Base-by-base conservation (phyloP, 2,329 filamentous ascomycete species). In the Colletotrichum sp. region DNA sequence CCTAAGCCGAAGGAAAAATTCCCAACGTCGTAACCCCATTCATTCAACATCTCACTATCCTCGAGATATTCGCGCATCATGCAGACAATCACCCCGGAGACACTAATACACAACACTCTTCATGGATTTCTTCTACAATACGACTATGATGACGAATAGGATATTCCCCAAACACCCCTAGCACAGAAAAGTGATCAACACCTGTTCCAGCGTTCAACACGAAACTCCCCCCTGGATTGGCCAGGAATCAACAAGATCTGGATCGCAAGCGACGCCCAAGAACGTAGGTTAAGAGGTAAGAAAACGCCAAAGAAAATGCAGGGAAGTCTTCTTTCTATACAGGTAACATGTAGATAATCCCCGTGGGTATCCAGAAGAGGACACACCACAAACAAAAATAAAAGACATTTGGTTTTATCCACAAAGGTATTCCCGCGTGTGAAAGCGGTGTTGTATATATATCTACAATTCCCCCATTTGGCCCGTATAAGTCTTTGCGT, bases 191-290 rank as follows among this genome's bases (percentile, higher is more conserved):
- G 70, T 74, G 74, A 60, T 74, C 74, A 58, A 73, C 70, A 74
- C 70, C 43, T 73, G 18, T 64, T 18, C 16, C 16, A 9, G 34
- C 34, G 27, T 43, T 12, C 25, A 15, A 22, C 16, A 25, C 25
- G 34, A 27, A 61, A 68, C 32, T 65, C 56, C 73, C 64, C 56
- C 74, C 64, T 48, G 70, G 70, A 34, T 69, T 52, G n/a, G 6
- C 32, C n/a, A 74, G 16, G 36, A 39, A 25, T 8, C 6, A 27
- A 64, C 12, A 28, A 65, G 8, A 75, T 55, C 48, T 70, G 70
- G 58, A 39, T 76, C 74, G 70, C 64, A 60, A 74, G 74, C 64
- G 74, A 76, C 65, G 58, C 64, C 34, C 32, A n/a, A 64, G 71
- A 65, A 69, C 3, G 34, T 39, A 62, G 32, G 55, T 22, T 27